Base-by-base conservation (phyloP, 257 asterid species). In the Salvia splendens region DNA sequence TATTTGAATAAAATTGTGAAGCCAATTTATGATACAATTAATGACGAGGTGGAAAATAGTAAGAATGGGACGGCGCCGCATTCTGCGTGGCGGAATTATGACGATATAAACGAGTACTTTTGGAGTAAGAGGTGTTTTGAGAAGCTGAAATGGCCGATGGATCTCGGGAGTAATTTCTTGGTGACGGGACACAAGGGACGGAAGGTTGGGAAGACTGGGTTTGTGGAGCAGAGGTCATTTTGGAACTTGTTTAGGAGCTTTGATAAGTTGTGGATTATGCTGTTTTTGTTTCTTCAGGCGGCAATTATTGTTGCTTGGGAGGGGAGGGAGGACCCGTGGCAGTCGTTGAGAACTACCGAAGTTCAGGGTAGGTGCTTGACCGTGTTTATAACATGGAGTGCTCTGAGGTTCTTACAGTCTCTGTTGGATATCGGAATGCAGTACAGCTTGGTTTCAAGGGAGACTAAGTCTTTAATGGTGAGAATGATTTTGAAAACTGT, bases 191-290 rank as follows among this genome's bases (percentile, higher is more conserved):
- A 77, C 35, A 76, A 50, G 83, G 96, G 95, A 47, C 88, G 86
- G 85, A 94, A 85, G 78, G 97, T 94, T 1, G 96, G 97, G 72
- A 94, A 94, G 86, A 90, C 99, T 0, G 99, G 99, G 70, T 94
- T 88, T 83, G 99, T 94, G 33, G 99, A 94, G 79, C 90, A 79
- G 83, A 86, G 99, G 78, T 94, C 99, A 4, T 94, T 94, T 75
- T 91, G 87, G 99, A 94, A 94, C 58, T 70, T 94, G 64, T 94
- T 69, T 54, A 82, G 99, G 83, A 94, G 97, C 77, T 94, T 94
- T 47, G 99, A 94, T 76, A 94, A 94, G 91, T 57, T 90, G 57
- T 94, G 99, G 99, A 81, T 94, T 61, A 84, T 91, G 99, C 78
- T 90, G 77, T 68, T 85, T 71, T 78, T 94, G 65, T 94, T 94